These are phyloP conservation scores for Lasiosphaeria miniovina DNA, from an alignment of 495 filamentous ascomycete genomes.

Conservation along the genomic window DNA sequence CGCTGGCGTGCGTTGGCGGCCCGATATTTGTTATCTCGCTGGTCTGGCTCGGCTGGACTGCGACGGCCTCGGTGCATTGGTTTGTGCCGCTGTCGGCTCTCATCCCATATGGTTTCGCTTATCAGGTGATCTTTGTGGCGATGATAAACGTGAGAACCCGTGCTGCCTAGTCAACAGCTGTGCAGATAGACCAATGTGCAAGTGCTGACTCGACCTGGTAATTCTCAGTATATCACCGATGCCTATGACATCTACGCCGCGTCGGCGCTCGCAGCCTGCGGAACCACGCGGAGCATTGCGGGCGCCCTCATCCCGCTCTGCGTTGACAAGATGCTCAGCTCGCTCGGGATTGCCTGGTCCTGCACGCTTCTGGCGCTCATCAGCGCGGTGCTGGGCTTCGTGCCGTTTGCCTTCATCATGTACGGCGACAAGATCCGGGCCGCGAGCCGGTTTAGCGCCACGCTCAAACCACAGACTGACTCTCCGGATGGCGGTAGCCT, in stretches of 20 bases:
- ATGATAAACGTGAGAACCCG: conserved; percentile 48
- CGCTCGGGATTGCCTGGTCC: conserved; percentile 26
- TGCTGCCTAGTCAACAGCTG: background rate
- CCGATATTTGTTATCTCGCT: conserved; percentile 55
- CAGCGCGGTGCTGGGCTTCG: conserved; percentile 21
- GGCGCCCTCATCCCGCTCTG: conserved; percentile 53
- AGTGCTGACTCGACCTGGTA: background rate
- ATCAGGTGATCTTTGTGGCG: conserved; percentile 61
- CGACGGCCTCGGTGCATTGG: conserved; percentile 55
- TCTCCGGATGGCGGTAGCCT: background rate
- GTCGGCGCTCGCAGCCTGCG: conserved; percentile 59
- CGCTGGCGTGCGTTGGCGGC: conserved; percentile 59
- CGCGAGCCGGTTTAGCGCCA: conserved; percentile 18
- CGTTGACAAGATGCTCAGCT: conserved; percentile 25
- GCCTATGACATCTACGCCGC: conserved; percentile 68
- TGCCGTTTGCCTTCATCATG: conserved; percentile 29
- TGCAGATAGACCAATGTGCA: background rate
- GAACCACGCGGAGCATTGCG: conserved; percentile 53
- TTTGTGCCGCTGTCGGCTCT: conserved; percentile 56
- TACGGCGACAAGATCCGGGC: conserved; percentile 24
- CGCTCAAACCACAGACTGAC: conserved; percentile 8
- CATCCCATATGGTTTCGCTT: conserved; percentile 63
- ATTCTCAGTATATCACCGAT: conserved; percentile 57
- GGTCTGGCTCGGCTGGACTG: conserved; percentile 70
- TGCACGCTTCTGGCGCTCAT: conserved; percentile 27